phyloP scores from a whole-genome alignment of 2,329 filamentous ascomycete genomes.

The Penicillium sp. region DNA sequence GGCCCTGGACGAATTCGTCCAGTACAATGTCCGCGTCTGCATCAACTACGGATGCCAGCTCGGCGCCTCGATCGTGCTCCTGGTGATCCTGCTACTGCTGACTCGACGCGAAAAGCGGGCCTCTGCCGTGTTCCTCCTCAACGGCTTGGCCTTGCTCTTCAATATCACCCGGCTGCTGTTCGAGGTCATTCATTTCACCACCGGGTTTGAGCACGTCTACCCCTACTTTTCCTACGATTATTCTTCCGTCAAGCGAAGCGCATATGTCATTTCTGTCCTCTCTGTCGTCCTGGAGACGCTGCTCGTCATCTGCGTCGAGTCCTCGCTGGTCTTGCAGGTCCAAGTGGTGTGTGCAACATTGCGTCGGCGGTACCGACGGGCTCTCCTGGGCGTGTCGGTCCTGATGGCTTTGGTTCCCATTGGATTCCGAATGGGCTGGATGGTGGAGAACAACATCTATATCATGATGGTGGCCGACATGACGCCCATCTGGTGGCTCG shows the following conservation, averaged over 20 bases:
- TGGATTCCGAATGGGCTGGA: conserved; percentile 53
- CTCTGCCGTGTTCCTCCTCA: conserved; percentile 64
- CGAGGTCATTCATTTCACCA: conserved; percentile 56
- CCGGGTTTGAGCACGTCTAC: conserved; percentile 62
- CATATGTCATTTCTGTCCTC: conserved; percentile 50
- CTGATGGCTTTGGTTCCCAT: conserved; percentile 52
- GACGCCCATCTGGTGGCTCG: conserved; percentile 39
- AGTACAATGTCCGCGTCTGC: conserved; percentile 49
- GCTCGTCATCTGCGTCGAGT: conserved; percentile 55
- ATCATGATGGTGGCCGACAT: conserved; percentile 37
- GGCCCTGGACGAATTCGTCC: conserved; percentile 46
- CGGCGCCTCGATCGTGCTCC: conserved; percentile 63
- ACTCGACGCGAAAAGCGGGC: conserved; percentile 64
- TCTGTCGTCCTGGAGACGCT: conserved; percentile 52
- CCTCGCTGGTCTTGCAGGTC: conserved; percentile 62
- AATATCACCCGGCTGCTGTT: conserved; percentile 55
- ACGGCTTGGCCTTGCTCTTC: conserved; percentile 58
- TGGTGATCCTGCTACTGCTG: conserved; percentile 64
- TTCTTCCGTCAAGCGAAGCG: conserved; percentile 45
- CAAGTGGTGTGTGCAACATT: conserved; percentile 60
- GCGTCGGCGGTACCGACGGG: conserved; percentile 40
- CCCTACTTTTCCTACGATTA: conserved; percentile 56
- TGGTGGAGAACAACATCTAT: conserved; percentile 48
- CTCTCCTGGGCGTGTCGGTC: conserved; percentile 49
- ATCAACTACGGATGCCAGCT: conserved; percentile 70